phyloP scores from a whole-genome alignment of 306 rosid genomes.

The barrel medic (Medicago truncatula) region DNA sequence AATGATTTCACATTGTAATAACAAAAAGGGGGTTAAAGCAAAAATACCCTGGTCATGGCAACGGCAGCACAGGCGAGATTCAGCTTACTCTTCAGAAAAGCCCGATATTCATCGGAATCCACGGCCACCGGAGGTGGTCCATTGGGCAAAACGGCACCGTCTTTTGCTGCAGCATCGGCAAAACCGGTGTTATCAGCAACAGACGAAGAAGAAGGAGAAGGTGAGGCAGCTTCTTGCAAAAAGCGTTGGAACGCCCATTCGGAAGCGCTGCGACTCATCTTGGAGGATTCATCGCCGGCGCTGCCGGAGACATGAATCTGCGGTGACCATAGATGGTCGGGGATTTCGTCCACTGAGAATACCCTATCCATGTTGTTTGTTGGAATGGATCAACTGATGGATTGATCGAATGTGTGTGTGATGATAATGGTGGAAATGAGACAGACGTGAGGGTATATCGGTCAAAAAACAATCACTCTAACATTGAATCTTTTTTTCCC shows the following conservation, averaged over 20 bases:
- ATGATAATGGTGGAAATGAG: conserved; percentile 10
- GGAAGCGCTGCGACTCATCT: conserved; percentile 81
- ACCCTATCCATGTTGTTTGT: conserved; percentile 77
- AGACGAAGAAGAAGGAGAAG: conserved; percentile 54
- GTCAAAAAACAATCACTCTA: background rate
- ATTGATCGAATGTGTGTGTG: conserved; percentile 21
- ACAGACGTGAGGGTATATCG: conserved; percentile 25
- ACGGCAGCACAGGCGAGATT: conserved; percentile 92
- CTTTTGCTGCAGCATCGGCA: conserved; percentile 34
- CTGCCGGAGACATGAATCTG: conserved; percentile 20
- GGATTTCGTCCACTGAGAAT: conserved; percentile 76
- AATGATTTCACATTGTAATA: conserved; percentile 7
- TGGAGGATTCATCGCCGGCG: conserved; percentile 40
- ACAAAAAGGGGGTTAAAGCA: background rate
- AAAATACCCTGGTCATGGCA: conserved; percentile 76
- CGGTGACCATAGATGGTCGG: conserved; percentile 78
- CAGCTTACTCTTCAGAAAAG: conserved; percentile 86
- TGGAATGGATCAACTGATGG: background rate
- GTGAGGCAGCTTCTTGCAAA: conserved; percentile 56
- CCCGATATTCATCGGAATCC: conserved; percentile 78
- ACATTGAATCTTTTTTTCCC: no score
- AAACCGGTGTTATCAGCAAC: conserved; percentile 43
- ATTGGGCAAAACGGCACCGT: conserved; percentile 29
- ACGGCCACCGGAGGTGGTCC: conserved; percentile 44
- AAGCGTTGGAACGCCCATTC: conserved; percentile 95